Base-by-base conservation (phyloP, 139 green algal genomes). In the Eudorina sp. region DNA sequence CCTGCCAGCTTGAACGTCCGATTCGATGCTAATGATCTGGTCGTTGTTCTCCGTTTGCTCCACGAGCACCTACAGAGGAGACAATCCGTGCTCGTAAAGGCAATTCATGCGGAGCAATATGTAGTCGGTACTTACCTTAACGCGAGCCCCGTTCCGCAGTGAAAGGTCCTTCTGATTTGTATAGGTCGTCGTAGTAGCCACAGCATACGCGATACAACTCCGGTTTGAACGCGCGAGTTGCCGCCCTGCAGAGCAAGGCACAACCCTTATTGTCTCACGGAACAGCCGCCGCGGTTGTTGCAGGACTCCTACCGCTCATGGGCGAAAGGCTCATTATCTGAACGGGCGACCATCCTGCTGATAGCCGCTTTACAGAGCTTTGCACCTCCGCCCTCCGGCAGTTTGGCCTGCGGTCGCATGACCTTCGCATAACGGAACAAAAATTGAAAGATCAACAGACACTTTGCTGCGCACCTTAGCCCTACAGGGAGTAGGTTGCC, bases 1-100 rank as follows among this genome's bases (percentile, higher is more conserved):
- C 8, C 89, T 72, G 21, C 91, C 93, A 34, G 88, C 93, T 43
- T 93, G 85, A 13, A 94, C 66, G 36, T 89, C 77, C 38, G 91
- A 92, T 6, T 77, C 80, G 5, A 93, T 36, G 27, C 75, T 77
- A 38, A 94, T 82, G 27, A 88, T 84, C 53, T 94, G 91, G 21
- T 84, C 85, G 21, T 75, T 85, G 27, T n/a, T 40, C 2, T 84
- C 84, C 0, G 40, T 64, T 14, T 83, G 36, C 43, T 89, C 84
- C 36, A 93, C 85, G 27, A 68, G 83, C 0, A 91, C 68, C 91
- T 93, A 89, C 70, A 55, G 11, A 34, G 3, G 11, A 40, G 3
- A 72, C 38, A 72, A 72, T 72, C 38, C 62, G 38, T 72, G n/a
- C 62, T 19, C 1, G 4, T 72, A 29, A 45, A 75, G 19, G n/a